Evolutionary conservation across 352 stramenopile species (phyloP).

Genomic region (Pythium myriotylum): DNA sequence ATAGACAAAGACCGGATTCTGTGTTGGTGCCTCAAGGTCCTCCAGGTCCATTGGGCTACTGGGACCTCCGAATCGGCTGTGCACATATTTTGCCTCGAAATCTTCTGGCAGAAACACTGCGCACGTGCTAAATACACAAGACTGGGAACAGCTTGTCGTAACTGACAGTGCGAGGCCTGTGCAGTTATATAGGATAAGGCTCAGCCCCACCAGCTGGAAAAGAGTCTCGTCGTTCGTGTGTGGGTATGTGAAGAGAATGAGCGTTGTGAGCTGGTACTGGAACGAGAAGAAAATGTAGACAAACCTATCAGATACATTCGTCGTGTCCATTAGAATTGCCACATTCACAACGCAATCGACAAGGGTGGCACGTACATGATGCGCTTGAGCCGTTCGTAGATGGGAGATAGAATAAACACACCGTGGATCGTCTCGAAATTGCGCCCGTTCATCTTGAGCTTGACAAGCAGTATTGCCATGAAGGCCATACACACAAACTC

Average conservation of each 20-base stretch:
- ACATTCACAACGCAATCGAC: no score
- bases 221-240: neutral
- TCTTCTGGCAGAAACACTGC: constrained; percentile 3
- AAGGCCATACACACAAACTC: constrained; percentile 55
- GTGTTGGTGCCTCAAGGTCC: constrained; percentile 17
- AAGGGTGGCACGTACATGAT: constrained; percentile 75
- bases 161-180: neutral
- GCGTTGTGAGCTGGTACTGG: constrained; percentile 39
- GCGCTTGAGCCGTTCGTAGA: constrained; percentile 68
- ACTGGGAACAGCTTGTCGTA: constrained; percentile 41
- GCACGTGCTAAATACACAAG: constrained; percentile 46
- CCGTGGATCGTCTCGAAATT: constrained; percentile 70
- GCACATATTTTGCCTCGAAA: constrained; percentile 8
- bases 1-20: constrained; percentile 32
- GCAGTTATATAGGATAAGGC: constrained; percentile 9
- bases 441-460: constrained; percentile 52
- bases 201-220: constrained; percentile 4
- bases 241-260: constrained; percentile 17
- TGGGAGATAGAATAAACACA: constrained; percentile 56
- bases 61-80: no score
- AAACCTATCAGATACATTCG: no score
- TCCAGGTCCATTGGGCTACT: no score
- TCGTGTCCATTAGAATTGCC: no score
- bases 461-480: constrained; percentile 49
- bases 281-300: constrained; percentile 61